Conservation (phyloP, 2,329 filamentous ascomycete species). For the Annulohypoxylon truncatum region DNA sequence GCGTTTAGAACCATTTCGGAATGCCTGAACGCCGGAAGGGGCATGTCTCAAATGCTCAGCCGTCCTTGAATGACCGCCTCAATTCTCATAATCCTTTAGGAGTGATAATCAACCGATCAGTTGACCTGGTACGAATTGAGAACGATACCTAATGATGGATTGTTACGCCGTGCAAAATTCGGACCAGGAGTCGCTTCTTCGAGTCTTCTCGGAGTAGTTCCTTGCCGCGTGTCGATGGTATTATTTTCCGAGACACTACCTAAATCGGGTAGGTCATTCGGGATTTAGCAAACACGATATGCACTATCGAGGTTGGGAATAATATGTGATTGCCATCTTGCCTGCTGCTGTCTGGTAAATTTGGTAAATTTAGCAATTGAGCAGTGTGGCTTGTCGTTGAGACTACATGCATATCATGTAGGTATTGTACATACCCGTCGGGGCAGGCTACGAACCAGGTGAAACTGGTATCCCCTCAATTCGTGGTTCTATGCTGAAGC, state of each 20-base stretch:
- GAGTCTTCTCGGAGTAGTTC: slow-evolving; percentile 19
- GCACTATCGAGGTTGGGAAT: neutral
- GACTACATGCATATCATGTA: neutral
- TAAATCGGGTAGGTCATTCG: slow-evolving; percentile 1
- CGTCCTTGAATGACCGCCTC: slow-evolving; percentile 26
- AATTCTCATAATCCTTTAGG: slow-evolving; percentile 3
- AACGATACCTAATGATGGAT: neutral
- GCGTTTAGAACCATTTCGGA: slow-evolving; percentile 42
- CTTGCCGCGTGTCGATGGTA: slow-evolving; percentile 19
- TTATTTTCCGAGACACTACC: slow-evolving; percentile 21
- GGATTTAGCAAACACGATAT: neutral
- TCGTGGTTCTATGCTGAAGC: neutral
- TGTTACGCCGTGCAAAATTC: slow-evolving; percentile 1
- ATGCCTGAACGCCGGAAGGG: slow-evolving; percentile 34
- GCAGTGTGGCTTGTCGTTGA: neutral
- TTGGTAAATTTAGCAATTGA: neutral
- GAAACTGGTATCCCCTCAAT: slow-evolving; percentile 1
- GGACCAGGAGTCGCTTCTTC: slow-evolving; percentile 14
- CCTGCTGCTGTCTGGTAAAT: neutral
- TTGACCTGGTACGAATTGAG: neutral
- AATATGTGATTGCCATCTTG: slow-evolving; percentile 4
- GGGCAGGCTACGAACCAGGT: neutral
- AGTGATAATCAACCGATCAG: neutral
- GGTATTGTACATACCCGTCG: neutral
- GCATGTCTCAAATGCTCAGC: slow-evolving; percentile 33